Conservation (phyloP, 1,284 basidiomycete genomes). For the Tylopilus sp. region DNA sequence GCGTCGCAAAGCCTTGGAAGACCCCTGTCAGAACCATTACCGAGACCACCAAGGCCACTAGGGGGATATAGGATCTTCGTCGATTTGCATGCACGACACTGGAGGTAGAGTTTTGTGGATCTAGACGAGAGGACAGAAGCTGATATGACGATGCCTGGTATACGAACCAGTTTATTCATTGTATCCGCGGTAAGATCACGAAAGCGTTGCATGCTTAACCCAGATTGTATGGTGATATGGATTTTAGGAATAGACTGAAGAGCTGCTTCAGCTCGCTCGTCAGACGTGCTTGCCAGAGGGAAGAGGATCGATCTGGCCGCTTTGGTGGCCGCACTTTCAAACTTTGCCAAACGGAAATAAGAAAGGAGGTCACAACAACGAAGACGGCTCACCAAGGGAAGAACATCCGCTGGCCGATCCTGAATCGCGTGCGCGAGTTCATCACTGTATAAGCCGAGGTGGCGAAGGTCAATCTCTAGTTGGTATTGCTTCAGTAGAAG, state of each 20-base stretch:
- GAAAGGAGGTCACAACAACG: background rate
- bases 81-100: slow-evolving; percentile 88
- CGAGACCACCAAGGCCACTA: slow-evolving; percentile 84
- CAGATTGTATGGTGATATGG: slow-evolving; percentile 86
- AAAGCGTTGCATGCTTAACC: slow-evolving; percentile 91
- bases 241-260: slow-evolving; percentile 76
- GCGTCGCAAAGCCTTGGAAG: slow-evolving; percentile 85
- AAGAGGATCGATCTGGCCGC: slow-evolving; percentile 79
- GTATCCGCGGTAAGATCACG: slow-evolving; percentile 90
- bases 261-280: slow-evolving; percentile 53
- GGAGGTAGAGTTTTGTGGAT: slow-evolving; percentile 87
- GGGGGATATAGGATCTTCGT: slow-evolving; percentile 80
- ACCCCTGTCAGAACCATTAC: slow-evolving; percentile 74
- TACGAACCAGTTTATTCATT: slow-evolving; percentile 93
- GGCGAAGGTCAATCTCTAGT: slow-evolving; percentile 89
- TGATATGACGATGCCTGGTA: slow-evolving; percentile 98
- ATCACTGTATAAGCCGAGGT: slow-evolving; percentile 90
- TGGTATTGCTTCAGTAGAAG: slow-evolving; percentile 88
- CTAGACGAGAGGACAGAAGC: slow-evolving; percentile 92
- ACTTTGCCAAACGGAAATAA: slow-evolving; percentile 44
- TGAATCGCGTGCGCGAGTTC: slow-evolving; percentile 90
- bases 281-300: slow-evolving; percentile 55
- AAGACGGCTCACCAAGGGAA: slow-evolving; percentile 68
- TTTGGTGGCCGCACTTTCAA: slow-evolving; percentile 83
- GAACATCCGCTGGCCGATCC: slow-evolving; percentile 83